Conservation (phyloP, 148 eudicot genomes). For the Arctostaphylos glauca region DNA sequence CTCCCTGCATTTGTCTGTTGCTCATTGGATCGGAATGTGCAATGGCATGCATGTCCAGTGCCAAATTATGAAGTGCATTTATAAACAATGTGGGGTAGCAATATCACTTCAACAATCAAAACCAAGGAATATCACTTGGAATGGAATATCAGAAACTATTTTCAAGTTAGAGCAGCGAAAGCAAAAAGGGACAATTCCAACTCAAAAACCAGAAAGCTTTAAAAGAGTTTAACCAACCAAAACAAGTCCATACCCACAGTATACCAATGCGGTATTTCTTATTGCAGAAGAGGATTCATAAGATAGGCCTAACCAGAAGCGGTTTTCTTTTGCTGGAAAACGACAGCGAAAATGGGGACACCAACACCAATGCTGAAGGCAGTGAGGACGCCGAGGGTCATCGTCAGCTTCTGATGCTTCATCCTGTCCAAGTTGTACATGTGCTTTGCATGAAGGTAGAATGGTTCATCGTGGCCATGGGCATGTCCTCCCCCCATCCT, state of each 20-base stretch:
- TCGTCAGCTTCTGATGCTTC: constrained; percentile 63
- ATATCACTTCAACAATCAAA: neutral
- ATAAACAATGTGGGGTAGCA: neutral
- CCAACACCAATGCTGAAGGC: constrained; percentile 73
- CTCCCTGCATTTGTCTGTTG: neutral
- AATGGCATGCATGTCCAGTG: neutral
- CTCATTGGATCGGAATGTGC: neutral
- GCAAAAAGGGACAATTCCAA: constrained; percentile 2
- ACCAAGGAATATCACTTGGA: constrained; percentile 9
- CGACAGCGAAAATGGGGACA: constrained; percentile 80
- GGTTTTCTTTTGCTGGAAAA: constrained; percentile 91
- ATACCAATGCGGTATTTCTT: constrained; percentile 13
- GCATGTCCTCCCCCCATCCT: constrained; percentile 73
- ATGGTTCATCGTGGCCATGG: constrained; percentile 76
- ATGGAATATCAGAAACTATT: constrained; percentile 5
- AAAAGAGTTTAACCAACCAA: constrained; percentile 12
- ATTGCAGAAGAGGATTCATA: constrained; percentile 13
- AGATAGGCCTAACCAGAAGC: constrained; percentile 47
- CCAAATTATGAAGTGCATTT: neutral
- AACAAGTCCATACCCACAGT: neutral
- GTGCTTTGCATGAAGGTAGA: constrained; percentile 85
- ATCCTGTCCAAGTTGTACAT: constrained; percentile 98
- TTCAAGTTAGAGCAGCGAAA: constrained; percentile 8
- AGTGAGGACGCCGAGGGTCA: constrained; percentile 58
- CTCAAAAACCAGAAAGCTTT: neutral